These are phyloP conservation scores for Stylosanthes scabra DNA, from an alignment of 331 rosid genomes.

Conservation along the genomic window DNA sequence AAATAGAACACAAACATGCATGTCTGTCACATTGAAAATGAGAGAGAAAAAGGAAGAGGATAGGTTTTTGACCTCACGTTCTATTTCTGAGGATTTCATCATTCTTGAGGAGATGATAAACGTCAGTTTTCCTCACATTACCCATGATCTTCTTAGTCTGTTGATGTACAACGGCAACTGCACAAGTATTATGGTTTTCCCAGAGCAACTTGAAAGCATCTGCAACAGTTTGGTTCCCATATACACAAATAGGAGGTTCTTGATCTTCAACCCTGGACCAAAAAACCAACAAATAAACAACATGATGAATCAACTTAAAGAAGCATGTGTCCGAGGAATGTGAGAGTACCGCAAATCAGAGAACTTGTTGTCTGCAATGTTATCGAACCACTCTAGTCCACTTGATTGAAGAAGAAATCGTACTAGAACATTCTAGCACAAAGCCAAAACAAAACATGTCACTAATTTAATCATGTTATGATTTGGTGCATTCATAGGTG, in stretches of 20 bases:
- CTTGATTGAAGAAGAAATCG: slow-evolving; percentile 68
- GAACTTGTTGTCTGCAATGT: slow-evolving; percentile 56
- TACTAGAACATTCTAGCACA: slow-evolving; percentile 56
- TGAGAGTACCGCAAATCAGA: slow-evolving; percentile 55
- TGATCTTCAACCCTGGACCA: slow-evolving; percentile 54
- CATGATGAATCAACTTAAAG: background rate
- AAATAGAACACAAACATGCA: slow-evolving; percentile 7
- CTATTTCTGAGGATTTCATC: slow-evolving; percentile 49
- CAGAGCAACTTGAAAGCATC: slow-evolving; percentile 58
- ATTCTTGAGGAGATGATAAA: slow-evolving; percentile 53
- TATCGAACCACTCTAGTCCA: slow-evolving; percentile 68
- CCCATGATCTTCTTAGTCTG: slow-evolving; percentile 60
- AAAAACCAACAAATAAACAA: slow-evolving; percentile 20
- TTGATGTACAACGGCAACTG: slow-evolving; percentile 55
- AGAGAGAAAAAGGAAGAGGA: background rate
- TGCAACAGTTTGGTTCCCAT: slow-evolving; percentile 58
- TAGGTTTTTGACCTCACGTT: slow-evolving; percentile 46
- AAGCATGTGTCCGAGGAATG: background rate
- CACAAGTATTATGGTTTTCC: slow-evolving; percentile 47
- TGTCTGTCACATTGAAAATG: background rate
- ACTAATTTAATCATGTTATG: too few relatives aligned
- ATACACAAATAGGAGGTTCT: slow-evolving; percentile 55
- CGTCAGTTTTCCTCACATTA: slow-evolving; percentile 55
- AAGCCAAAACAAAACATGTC: background rate
- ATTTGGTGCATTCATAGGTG: too few relatives aligned